A percentile compares a stretch with the other conserved stretches of the same genome.
phyloP scores from a whole-genome alignment of 352 stramenopile species.

The Pythium biforme region DNA sequence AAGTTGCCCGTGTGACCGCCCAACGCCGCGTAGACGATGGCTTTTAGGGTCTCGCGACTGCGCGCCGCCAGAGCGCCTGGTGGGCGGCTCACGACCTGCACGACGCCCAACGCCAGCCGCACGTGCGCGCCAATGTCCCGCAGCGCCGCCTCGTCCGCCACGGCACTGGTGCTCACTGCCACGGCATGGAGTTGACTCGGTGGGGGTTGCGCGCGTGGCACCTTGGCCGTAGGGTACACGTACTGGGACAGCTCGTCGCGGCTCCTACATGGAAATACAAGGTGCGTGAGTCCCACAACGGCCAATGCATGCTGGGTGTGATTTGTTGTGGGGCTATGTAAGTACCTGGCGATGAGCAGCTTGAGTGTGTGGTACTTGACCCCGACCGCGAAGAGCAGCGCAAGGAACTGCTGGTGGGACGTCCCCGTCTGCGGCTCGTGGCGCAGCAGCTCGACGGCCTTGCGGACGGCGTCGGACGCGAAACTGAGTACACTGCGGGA shows the following conservation, averaged over 20 bases:
- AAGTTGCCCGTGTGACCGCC: no score
- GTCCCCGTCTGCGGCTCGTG: neutral
- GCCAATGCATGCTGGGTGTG: no score
- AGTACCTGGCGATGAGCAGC: constrained; percentile 5
- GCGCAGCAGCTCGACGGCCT: constrained; percentile 11
- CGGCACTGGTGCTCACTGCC: neutral
- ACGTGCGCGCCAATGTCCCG: no score
- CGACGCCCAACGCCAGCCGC: no score
- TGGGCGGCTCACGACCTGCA: no score
- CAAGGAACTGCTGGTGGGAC: constrained; percentile 15
- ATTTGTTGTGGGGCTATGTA: no score
- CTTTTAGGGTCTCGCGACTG: no score
- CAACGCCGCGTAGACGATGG: no score
- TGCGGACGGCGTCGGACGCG: neutral
- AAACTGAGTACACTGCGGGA: neutral
- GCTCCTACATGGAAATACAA: constrained; percentile 5
- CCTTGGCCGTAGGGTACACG: constrained; percentile 2
- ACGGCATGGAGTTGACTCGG: neutral
- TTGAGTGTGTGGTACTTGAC: constrained; percentile 9
- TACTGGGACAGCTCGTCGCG: constrained; percentile 17
- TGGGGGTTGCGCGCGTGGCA: neutral
- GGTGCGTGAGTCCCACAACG: neutral
- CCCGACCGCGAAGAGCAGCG: constrained; percentile 9
- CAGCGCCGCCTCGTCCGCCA: neutral
- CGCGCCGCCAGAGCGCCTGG: no score